Conservation (phyloP, 208 protist species). For the Leishmania martiniquensis region DNA sequence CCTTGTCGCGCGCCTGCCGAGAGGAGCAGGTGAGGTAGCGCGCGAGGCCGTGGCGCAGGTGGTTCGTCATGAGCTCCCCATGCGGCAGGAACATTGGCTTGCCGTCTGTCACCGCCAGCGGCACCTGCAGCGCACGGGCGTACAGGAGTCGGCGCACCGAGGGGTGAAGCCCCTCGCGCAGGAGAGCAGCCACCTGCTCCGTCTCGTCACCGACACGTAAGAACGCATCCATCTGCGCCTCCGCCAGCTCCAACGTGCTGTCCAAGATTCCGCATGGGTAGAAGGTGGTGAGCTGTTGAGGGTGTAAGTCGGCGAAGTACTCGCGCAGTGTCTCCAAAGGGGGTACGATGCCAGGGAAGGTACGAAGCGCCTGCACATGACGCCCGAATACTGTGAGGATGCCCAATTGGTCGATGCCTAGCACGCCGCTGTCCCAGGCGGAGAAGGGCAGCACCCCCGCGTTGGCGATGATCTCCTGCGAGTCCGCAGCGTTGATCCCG, state of each 20-base stretch:
- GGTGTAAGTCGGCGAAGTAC: conserved; percentile 65
- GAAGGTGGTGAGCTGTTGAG: conserved; percentile 21
- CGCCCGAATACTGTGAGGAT: conserved; percentile 63
- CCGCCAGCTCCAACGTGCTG: conserved; percentile 46
- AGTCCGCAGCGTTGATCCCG: conserved; percentile 50
- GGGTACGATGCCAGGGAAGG: conserved; percentile 52
- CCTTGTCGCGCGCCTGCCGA: conserved; percentile 56
- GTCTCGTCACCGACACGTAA: conserved; percentile 51
- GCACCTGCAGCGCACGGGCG: conserved; percentile 71
- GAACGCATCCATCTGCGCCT: conserved; percentile 58
- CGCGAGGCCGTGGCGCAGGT: conserved; percentile 27
- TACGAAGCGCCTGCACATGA: conserved; percentile 60
- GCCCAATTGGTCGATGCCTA: conserved; percentile 65
- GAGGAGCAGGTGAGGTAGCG: conserved; percentile 62
- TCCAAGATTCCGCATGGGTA: conserved; percentile 33
- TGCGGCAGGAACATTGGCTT: conserved; percentile 50
- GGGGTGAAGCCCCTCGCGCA: conserved; percentile 66
- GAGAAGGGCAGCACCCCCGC: conserved; percentile 19
- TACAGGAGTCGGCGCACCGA: conserved; percentile 83
- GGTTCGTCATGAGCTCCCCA: conserved; percentile 43
- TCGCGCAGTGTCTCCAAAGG: conserved; percentile 50
- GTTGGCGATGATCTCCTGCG: conserved; percentile 21
- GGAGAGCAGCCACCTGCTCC: conserved; percentile 38
- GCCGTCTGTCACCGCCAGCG: conserved; percentile 65
- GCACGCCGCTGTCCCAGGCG: conserved; percentile 25